Evolutionary conservation across 495 filamentous ascomycete species (phyloP).

Genomic region (Sphaerosporella brunnea): DNA sequence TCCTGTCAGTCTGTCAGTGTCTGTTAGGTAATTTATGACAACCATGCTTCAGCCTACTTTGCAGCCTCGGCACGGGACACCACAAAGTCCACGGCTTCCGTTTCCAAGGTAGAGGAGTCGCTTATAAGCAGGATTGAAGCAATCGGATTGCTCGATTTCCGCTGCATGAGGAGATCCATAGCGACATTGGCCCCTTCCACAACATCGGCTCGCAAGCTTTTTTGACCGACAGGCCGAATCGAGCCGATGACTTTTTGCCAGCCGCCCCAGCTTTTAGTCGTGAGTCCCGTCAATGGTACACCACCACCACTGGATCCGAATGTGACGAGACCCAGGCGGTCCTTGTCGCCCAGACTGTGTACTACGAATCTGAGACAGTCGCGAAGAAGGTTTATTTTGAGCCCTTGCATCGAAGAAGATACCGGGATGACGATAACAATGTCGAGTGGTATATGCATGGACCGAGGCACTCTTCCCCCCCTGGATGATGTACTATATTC

Average conservation of each 20-base stretch:
- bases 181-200: constrained; percentile 97
- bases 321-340: constrained; percentile 93
- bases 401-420: constrained; percentile 94
- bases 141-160: constrained; percentile 88
- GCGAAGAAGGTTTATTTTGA: constrained; percentile 92
- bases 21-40: too few species aligned
- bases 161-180: constrained; percentile 97
- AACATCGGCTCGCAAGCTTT: constrained; percentile 89
- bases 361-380: constrained; percentile 90
- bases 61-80: constrained; percentile 94
- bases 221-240: constrained; percentile 86
- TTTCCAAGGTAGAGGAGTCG: constrained; percentile 93
- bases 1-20: too few species aligned
- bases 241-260: constrained; percentile 78
- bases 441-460: constrained; percentile 82
- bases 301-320: constrained; percentile 92
- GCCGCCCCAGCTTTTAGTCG: constrained; percentile 78
- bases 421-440: constrained; percentile 94
- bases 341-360: constrained; percentile 72
- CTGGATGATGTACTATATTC: constrained; percentile 56
- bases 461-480: constrained; percentile 33
- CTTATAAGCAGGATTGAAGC: constrained; percentile 95
- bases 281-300: constrained; percentile 93
- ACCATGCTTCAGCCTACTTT: constrained; percentile 53
- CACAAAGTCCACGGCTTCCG: constrained; percentile 94